Evolutionary conservation across 2,329 filamentous ascomycete species (phyloP), one percentile per base, ranked within the genome.

Genomic region (Trichoderma koningii): DNA sequence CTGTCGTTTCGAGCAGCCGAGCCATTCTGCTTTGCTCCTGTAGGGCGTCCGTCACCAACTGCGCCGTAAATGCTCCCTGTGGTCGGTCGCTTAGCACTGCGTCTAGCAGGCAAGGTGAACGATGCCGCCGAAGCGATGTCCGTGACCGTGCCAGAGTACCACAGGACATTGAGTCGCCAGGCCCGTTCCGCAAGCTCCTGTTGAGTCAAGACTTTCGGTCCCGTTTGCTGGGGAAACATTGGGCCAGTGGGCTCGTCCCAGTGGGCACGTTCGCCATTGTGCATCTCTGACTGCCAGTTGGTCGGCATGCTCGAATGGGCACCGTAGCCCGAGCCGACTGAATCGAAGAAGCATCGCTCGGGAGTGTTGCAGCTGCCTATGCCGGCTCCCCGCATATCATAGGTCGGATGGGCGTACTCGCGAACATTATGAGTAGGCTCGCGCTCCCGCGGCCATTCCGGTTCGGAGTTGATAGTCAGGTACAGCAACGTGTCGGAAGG

Each of bases 31-130:
- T 10, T n/a, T 14, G 26, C 12, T 4, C 2, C 26, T 17, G n/a
- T 59, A 15, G 62, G 62, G 23, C 62, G 62, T 3, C 62, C 62
- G 6, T 64, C 47, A 17, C 62, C 62, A 26, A 64, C 19, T 44
- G 62, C 63, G 15, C 63, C 55, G 6, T 62, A 62, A 34, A 55
- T 48, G 38, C 62, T 19, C 21, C 21, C 53, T 26, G 23, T 7
- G 7, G 3, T 17, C 19, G 55, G 53, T 34, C 2, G 52, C 23
- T 51, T 21, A n/a, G 6, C 21, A 14, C 12, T 15, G 3, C 81
- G 77, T 2, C 73, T 68, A 3, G 73, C 72, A 5, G 78, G 71
- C 67, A 78, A 77, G 7, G 63, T n/a, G 19, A 55, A 15, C 17
- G n/a, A 17, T n/a, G 17, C 5, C 3, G 26, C 17, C 10, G n/a